phyloP scores from a whole-genome alignment of 176 grass and related monocot species.

The Bromus sterilis region DNA sequence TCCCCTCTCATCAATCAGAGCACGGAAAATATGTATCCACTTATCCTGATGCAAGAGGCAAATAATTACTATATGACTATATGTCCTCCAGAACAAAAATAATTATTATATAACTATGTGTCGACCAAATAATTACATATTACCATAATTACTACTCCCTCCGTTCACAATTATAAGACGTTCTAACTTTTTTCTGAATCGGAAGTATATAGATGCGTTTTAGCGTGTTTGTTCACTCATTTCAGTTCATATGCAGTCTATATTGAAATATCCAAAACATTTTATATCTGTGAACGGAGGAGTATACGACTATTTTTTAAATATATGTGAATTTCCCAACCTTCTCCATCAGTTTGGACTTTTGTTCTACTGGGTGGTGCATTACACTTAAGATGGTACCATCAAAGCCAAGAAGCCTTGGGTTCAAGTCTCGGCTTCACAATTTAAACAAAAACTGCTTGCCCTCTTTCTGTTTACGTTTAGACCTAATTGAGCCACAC shows the following conservation, averaged over 20 bases:
- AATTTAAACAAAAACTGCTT: neutral
- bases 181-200: too few species aligned
- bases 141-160: neutral
- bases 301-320: neutral
- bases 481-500: neutral
- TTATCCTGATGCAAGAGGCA: conserved; percentile 58
- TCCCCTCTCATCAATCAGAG: conserved; percentile 84
- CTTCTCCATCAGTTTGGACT: neutral
- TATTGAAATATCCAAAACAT: too few species aligned
- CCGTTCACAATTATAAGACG: too few species aligned
- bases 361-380: neutral
- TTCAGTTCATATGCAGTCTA: too few species aligned
- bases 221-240: too few species aligned
- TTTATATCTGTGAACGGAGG: too few species aligned
- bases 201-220: too few species aligned
- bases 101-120: too few species aligned
- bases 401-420: neutral
- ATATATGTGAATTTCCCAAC: neutral
- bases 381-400: neutral
- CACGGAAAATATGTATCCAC: conserved; percentile 88
- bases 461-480: neutral
- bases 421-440: neutral
- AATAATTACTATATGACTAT: neutral
- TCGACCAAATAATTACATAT: too few species aligned
- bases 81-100: neutral